phyloP scores from a whole-genome alignment of 345 rosid species.

The Trapa incisa region DNA sequence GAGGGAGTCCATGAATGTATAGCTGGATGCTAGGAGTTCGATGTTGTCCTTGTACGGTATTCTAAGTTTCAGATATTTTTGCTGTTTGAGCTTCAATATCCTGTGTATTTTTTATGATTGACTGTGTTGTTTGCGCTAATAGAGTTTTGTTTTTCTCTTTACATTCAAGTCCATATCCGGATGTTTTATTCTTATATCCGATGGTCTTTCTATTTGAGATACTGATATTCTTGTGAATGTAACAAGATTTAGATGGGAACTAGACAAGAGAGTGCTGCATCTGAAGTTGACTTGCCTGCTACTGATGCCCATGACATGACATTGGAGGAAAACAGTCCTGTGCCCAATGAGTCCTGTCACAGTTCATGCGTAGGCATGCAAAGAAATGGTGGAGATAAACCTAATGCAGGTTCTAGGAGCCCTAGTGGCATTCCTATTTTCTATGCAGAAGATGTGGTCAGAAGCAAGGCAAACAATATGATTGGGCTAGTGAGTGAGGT shows the following conservation, averaged over 20 bases:
- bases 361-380: conserved; percentile 17
- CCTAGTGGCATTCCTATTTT: conserved; percentile 30
- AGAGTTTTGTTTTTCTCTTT: neutral
- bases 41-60: neutral
- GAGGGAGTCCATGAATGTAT: neutral
- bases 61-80: neutral
- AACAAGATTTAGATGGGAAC: conserved; percentile 45
- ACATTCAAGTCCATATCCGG: neutral
- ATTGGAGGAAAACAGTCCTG: conserved; percentile 15
- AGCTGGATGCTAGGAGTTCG: neutral
- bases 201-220: neutral
- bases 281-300: conserved; percentile 16
- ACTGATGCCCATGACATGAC: conserved; percentile 12
- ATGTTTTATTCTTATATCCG: neutral
- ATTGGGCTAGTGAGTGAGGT: conserved; percentile 86
- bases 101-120: neutral
- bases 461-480: conserved; percentile 34
- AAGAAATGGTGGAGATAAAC: conserved; percentile 15
- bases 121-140: neutral
- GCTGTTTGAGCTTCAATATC: neutral
- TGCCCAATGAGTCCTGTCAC: conserved; percentile 14
- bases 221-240: conserved; percentile 2
- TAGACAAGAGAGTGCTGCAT: conserved; percentile 24
- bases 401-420: conserved; percentile 15
- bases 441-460: conserved; percentile 76